Base-by-base conservation (phyloP, 495 filamentous ascomycete genomes). In the Pseudomonodictys pantanalensis region DNA sequence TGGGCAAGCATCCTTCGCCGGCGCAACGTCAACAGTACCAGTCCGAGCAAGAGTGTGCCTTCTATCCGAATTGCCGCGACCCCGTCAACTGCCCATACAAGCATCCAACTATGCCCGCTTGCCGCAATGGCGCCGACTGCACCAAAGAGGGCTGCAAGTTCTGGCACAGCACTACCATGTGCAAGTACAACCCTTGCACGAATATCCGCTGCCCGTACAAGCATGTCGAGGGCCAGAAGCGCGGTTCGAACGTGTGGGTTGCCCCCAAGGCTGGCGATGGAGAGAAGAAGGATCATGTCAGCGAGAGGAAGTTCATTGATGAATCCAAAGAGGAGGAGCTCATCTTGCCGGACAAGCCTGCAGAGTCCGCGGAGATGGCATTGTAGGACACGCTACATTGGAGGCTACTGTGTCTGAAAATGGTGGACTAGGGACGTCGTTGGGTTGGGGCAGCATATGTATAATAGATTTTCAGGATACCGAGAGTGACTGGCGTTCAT, bases 111-210 rank as follows among this genome's bases (percentile, higher is more conserved):
- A 89, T 90, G 72, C 85, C 88, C 11, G 83, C 90, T 38, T 98
- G 93, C 75, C 85, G 91, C 46, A 97, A 97, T 68, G 95, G 95
- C 20, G 89, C 89, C 30, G 91, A 95, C 72, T 99, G 93, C 77
- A 84, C 82, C 18, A 83, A 83, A 24, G 81, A 86, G 32, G 85
- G 84, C 35, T 99, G 93, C 82, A 90, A 90, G 69, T 97, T 96
- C 72, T 89, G 89, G 2, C 93, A 99, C 71, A 64, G 84, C 63
- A 78, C 86, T 69, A 87, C 83, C 22, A 78, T 86, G 62, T 99
- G 93, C 86, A 92, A 87, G 60, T 97, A 86, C 75, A 91, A 84
- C 59, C 93, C 93, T 2, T 99, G 93, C 71, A 82, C 89, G 56
- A 96, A 96, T 68, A 80, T 84, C 12, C 79, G 71, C 51, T 99